Percentiles rank a stretch among this genome's conserved stretches.
Conservation (phyloP, 1,284 basidiomycete genomes). For the Singerocomus rubriflavus region DNA sequence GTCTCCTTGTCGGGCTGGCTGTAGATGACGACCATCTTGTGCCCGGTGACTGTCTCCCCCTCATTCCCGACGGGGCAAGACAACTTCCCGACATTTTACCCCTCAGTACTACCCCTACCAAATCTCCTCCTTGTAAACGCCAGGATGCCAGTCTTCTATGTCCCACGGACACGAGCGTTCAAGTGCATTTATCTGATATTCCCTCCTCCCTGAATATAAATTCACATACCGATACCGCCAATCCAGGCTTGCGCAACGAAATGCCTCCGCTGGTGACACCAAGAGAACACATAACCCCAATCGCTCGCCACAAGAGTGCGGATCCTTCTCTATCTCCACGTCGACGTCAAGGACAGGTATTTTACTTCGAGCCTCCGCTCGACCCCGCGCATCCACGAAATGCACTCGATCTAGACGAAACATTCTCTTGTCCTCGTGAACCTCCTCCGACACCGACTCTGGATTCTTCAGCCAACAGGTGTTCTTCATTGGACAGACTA, state of each 20-base stretch:
- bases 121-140: conserved; percentile 16
- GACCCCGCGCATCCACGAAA: neutral
- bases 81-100: conserved; percentile 18
- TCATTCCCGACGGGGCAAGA: conserved; percentile 1
- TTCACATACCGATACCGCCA: neutral
- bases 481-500: conserved; percentile 33
- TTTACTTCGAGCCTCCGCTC: conserved; percentile 16
- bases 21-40: conserved; percentile 17
- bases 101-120: conserved; percentile 21
- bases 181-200: neutral
- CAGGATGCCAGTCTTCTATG: neutral
- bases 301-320: conserved; percentile 10
- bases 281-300: conserved; percentile 1
- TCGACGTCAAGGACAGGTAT: conserved; percentile 30
- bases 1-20: conserved; percentile 31
- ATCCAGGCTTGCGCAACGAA: neutral
- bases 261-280: neutral
- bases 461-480: conserved; percentile 10
- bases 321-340: conserved; percentile 13
- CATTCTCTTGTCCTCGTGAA: conserved; percentile 18
- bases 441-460: conserved; percentile 22
- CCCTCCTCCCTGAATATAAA: neutral
- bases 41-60: conserved; percentile 1
- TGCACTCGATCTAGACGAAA: conserved; percentile 10
- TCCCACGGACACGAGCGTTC: neutral